These are phyloP conservation scores for Diaporthe vaccinii DNA, from an alignment of 2,329 filamentous ascomycete species.

Conservation along the genomic window DNA sequence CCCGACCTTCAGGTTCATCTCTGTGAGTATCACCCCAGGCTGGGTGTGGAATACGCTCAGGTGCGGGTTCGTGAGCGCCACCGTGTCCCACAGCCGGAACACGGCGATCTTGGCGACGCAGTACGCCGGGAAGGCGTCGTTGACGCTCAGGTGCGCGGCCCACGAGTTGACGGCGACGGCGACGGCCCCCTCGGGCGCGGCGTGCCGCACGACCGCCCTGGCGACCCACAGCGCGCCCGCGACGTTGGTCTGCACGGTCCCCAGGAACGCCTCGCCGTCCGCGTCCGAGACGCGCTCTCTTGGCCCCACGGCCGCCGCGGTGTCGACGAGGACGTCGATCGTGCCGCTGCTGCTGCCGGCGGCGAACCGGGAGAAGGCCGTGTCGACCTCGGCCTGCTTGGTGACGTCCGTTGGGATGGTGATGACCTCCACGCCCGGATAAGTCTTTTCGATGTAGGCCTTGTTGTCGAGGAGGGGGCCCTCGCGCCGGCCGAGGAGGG, in stretches of 20 bases:
- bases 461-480: conserved; percentile 23
- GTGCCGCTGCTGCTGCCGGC: not conserved
- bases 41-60: conserved; percentile 39
- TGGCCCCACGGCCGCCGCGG: not conserved
- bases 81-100: conserved; percentile 40
- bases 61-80: conserved; percentile 40
- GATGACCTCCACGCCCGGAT: not conserved
- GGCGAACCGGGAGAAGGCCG: not conserved
- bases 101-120: conserved; percentile 40
- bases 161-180: conserved; percentile 14
- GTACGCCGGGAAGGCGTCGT: conserved; percentile 30
- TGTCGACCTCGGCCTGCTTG: not conserved
- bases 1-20: not conserved
- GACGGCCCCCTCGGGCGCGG: not conserved
- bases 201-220: conserved; percentile 16
- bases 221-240: not conserved
- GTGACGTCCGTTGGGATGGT: not conserved
- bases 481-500: conserved; percentile 20
- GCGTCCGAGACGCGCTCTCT: not conserved
- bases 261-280: not conserved
- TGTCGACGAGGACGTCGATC: conserved; percentile 13
- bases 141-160: conserved; percentile 29
- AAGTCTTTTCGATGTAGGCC: not conserved
- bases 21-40: conserved; percentile 41
- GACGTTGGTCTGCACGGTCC: not conserved